These are phyloP conservation scores for Bacidia gigantensis DNA, from an alignment of 495 filamentous ascomycete genomes.

Conservation along the genomic window DNA sequence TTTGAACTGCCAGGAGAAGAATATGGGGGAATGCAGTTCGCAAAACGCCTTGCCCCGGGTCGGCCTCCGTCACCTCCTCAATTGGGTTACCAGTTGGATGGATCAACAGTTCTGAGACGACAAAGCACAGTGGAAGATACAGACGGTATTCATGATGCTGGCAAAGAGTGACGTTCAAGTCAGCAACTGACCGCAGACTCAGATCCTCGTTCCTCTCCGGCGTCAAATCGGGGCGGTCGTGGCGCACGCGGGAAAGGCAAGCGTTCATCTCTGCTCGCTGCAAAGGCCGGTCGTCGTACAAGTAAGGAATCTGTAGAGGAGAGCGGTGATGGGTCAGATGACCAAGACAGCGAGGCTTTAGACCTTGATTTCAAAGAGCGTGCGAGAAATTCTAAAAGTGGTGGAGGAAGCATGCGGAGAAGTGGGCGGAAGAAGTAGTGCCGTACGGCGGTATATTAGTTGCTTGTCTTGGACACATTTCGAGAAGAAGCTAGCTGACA, in stretches of 20 bases:
- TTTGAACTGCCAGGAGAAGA: constrained; percentile 69
- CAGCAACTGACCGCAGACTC: constrained; percentile 1
- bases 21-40: constrained; percentile 63
- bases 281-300: constrained; percentile 20
- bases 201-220: constrained; percentile 39
- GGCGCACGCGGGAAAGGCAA: constrained; percentile 27
- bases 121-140: constrained; percentile 37
- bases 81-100: constrained; percentile 30
- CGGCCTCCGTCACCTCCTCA: constrained; percentile 41
- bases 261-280: constrained; percentile 29
- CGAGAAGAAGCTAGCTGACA: no score
- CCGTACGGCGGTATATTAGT: no score
- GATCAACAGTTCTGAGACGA: constrained; percentile 26
- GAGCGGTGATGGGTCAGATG: constrained; percentile 21
- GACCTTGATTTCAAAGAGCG: constrained; percentile 24
- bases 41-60: constrained; percentile 46
- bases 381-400: constrained; percentile 21
- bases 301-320: constrained; percentile 16
- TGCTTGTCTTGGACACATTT: no score
- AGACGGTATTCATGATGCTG: constrained; percentile 32
- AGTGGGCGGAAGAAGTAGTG: constrained; percentile 26
- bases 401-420: constrained; percentile 22
- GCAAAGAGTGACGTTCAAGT: background rate
- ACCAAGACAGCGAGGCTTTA: constrained; percentile 29
- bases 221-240: constrained; percentile 31